Conservation (phyloP, 768 basidiomycete genomes). For the Strobilomyces dryophilus region DNA sequence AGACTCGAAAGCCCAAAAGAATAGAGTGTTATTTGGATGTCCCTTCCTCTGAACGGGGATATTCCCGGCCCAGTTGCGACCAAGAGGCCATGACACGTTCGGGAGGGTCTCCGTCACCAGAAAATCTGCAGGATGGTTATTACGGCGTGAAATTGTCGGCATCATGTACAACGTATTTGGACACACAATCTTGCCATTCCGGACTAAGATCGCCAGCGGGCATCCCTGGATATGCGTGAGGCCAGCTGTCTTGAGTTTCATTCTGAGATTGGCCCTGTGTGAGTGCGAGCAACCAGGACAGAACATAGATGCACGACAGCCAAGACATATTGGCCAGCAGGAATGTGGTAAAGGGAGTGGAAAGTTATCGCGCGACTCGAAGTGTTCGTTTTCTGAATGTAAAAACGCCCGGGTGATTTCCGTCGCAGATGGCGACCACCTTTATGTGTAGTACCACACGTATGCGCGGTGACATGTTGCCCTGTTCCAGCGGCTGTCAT, state of each 20-base stretch:
- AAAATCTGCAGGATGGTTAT: constrained; percentile 41
- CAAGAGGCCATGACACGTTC: constrained; percentile 48
- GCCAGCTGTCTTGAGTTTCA: background rate
- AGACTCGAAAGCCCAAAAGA: constrained; percentile 63
- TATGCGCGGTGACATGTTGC: too few species aligned
- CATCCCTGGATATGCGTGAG: background rate
- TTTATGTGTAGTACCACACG: too few species aligned
- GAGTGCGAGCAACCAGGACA: background rate
- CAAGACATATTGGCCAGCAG: background rate
- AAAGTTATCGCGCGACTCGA: too few species aligned
- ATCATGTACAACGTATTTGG: too few species aligned
- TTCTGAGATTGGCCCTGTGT: background rate
- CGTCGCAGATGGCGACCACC: too few species aligned
- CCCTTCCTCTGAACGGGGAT: constrained; percentile 54
- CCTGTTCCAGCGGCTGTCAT: too few species aligned
- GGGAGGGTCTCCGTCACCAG: constrained; percentile 53
- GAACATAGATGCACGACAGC: background rate
- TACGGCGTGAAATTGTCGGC: background rate
- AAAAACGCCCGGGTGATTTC: too few species aligned
- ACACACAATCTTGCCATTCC: constrained; percentile 43
- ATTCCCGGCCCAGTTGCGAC: constrained; percentile 58
- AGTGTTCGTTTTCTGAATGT: too few species aligned
- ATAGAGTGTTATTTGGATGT: constrained; percentile 64
- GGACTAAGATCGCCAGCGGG: background rate
- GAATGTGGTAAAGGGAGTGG: background rate